Evolutionary conservation across 768 basidiomycete genomes (phyloP).

Genomic region (Termitomyces sp.): DNA sequence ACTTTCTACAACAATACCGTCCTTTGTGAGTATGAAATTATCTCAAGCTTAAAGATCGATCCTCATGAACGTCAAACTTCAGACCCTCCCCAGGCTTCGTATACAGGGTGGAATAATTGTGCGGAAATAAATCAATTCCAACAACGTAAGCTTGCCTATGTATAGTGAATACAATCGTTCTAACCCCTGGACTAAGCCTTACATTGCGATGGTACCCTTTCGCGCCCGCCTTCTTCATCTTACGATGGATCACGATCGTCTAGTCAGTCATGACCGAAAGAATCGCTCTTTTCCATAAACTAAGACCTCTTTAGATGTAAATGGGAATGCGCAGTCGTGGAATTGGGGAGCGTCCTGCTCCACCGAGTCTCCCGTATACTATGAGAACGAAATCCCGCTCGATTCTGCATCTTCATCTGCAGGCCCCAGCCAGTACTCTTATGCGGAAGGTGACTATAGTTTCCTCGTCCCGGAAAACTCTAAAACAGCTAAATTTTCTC

Average conservation of each 20-base stretch:
- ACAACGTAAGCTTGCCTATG: conserved; percentile 7
- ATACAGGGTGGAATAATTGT: conserved; percentile 5
- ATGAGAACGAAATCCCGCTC: conserved; percentile 1
- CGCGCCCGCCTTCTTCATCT: neutral
- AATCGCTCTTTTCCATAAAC: neutral
- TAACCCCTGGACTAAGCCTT: conserved; percentile 3
- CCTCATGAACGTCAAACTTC: neutral
- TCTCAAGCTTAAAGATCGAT: neutral
- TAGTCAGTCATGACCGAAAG: conserved; percentile 2
- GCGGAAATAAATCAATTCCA: conserved; percentile 2
- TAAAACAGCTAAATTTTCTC: conserved; percentile 4
- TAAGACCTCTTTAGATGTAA: neutral
- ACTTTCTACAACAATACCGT: neutral
- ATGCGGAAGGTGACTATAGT: conserved; percentile 28
- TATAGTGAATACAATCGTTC: neutral
- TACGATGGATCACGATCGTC: neutral
- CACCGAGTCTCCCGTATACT: neutral
- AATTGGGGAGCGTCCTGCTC: conserved; percentile 6
- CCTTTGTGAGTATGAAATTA: conserved; percentile 1
- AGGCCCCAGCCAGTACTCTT: conserved; percentile 33
- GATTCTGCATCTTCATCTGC: conserved; percentile 13
- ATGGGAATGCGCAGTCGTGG: conserved; percentile 6
- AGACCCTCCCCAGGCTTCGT: neutral
- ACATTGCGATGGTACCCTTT: neutral
- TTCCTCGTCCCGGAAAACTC: neutral